These are phyloP conservation scores for Phytophthora ohioensis DNA, from an alignment of 352 stramenopile species.

Conservation along the genomic window DNA sequence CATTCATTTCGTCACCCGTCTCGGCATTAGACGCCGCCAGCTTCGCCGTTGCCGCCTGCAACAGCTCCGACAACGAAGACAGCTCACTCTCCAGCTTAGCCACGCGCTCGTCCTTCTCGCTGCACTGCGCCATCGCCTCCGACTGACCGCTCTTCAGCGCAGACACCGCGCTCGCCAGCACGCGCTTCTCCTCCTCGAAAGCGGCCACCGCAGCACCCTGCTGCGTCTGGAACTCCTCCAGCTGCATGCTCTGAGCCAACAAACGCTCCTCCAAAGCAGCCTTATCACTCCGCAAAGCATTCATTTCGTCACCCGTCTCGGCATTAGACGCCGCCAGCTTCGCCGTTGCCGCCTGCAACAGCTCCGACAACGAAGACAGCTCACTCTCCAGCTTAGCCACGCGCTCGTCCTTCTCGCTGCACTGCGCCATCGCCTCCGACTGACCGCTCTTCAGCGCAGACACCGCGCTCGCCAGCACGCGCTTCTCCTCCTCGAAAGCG, in stretches of 20 bases:
- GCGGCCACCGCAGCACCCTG: conserved; percentile 23
- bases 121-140: conserved; percentile 20
- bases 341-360: conserved; percentile 9
- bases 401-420: conserved; percentile 20
- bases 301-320: conserved; percentile 8
- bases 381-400: conserved; percentile 26
- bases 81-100: conserved; percentile 17
- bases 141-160: conserved; percentile 26
- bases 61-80: conserved; percentile 4
- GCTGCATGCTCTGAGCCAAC: conserved; percentile 2
- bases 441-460: conserved; percentile 26
- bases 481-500: conserved; percentile 37
- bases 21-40: conserved; percentile 30
- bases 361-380: conserved; percentile 4
- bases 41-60: conserved; percentile 15
- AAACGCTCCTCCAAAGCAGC: conserved; percentile 7
- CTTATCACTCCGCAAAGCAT: conserved; percentile 1
- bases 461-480: conserved; percentile 32
- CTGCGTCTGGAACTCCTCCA: conserved; percentile 19
- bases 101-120: conserved; percentile 13
- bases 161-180: conserved; percentile 35
- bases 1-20: conserved; percentile 33
- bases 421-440: conserved; percentile 14
- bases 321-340: conserved; percentile 9
- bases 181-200: conserved; percentile 31